Base-by-base conservation (phyloP, 495 filamentous ascomycete species). In the Hypomontagnella monticulosa region DNA sequence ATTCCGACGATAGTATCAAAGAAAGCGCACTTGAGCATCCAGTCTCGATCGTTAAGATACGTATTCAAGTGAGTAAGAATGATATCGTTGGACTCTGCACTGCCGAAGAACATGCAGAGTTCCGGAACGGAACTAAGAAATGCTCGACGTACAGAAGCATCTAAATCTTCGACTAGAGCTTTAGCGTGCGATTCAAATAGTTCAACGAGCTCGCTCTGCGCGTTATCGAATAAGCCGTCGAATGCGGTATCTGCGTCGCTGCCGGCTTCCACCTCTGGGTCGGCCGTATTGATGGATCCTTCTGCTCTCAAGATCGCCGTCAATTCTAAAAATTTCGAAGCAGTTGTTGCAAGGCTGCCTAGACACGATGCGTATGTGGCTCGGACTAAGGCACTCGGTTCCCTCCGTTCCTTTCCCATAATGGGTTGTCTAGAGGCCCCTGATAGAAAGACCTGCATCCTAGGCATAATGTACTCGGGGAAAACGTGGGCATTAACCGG, bases 401-500 rank as follows among this genome's bases (percentile, higher is more conserved):
- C 84, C 52, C 79, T 78, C n/a, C 79, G 83, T 4, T 81, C 68
- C 48, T 75, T 77, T 53, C 71, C 71, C 69, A 74, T 70, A 19
- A 74, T 72, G n/a, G 41, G 66, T 20, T 73, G 71, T 41, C 71
- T 68, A 1, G 71, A 74, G 4, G 83, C 77, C 23, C 80, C 83
- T 42, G 79, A 76, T 44, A 94, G 75, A 59, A 95, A 89, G 12
- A 85, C 80, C 66, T 93, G 85, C 67, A 98, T 84, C 34, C 91
- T 84, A 3, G 90, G 93, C 57, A 97, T 86, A 32, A 99, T 89
- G 75, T 98, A 99, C 70, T 97, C 95, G 0, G 94, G 89, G 72
- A 97, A 98, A 2, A 97, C 83, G 77, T 97, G 91, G 11, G 94
- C 93, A 75, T 99, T 99, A 48, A 97, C 89, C 0, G 94, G 96